Base-by-base conservation (phyloP, 2,329 filamentous ascomycete genomes). In the Phialophora macrospora region DNA sequence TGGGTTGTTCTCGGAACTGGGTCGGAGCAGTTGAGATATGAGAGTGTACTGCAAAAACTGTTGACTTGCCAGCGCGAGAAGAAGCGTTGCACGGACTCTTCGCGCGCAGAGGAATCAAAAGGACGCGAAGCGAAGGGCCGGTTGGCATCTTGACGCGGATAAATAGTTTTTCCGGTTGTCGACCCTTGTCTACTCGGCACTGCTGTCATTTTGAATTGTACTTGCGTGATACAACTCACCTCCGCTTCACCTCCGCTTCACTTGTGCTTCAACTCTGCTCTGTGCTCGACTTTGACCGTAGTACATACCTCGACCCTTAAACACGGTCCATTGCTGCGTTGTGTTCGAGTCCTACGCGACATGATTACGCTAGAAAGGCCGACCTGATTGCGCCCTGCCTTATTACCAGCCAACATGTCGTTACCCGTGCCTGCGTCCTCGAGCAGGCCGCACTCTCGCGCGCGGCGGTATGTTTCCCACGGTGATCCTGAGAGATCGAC, bases 381-480 rank as follows among this genome's bases (percentile, higher is more conserved):
- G 24, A 32, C 28, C 28, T 55, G 52, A 55, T 34, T 55, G 58
- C 30, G n/a, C 44, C 32, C 34, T 22, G 17, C 20, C 26, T 32
- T n/a, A 6, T 60, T 17, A n/a, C 30, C 26, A 38, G 7, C 28
- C 46, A 54, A 26, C 46, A 60, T 60, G 58, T 60, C 58, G 14
- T 51, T 60, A n/a, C 58, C 60, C 8, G 41, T 58, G 46, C 49
- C 52, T 54, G 44, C 60, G 34, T 66, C 57, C 62, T 66, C 65
- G 24, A 67, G 64, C 55, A 64, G 68, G 55, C 56, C 69, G 22
- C 65, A 70, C 34, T 72, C 70, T 26, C 65, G 67, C 34, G 60
- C 62, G 9, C 65, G 70, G 9, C 67, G 68, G 66, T 68, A 63
- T 88, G 72, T 88, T 91, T 52, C 90, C 92, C 48, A 80, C 77